Percentiles rank a stretch among this genome's conserved stretches.
These are phyloP conservation scores for Blastocystis sp. DNA, from an alignment of 352 stramenopile genomes.

Conservation along the genomic window DNA sequence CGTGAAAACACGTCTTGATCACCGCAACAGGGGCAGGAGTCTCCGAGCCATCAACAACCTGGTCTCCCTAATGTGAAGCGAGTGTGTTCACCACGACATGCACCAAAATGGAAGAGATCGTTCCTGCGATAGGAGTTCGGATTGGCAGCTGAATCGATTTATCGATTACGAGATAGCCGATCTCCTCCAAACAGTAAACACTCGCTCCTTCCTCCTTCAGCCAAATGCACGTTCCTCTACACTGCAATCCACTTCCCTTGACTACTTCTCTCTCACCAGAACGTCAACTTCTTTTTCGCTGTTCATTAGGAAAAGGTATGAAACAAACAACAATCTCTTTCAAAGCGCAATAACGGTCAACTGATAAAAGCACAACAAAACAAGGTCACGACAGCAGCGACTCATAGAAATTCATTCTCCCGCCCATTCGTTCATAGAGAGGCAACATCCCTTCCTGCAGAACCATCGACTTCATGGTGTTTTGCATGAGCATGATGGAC, in stretches of 20 bases:
- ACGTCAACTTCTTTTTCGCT: neutral
- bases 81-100: neutral
- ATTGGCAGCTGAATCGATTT: conserved; percentile 1
- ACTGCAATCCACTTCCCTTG: neutral
- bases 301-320: neutral
- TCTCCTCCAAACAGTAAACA: conserved; percentile 38
- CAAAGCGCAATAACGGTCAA: conserved; percentile 27
- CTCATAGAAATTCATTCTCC: conserved; percentile 36
- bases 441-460: conserved; percentile 37
- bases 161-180: conserved; percentile 8
- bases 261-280: neutral
- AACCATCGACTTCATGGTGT: conserved; percentile 60
- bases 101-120: neutral
- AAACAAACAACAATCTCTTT: conserved; percentile 37
- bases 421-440: conserved; percentile 48
- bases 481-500: conserved; percentile 52
- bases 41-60: conserved; percentile 11
- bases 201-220: conserved; percentile 16
- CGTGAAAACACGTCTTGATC: conserved; percentile 3
- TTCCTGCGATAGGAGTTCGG: conserved; percentile 18
- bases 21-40: neutral
- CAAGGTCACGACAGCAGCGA: conserved; percentile 6
- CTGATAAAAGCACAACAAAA: neutral
- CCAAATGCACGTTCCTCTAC: conserved; percentile 54
- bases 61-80: conserved; percentile 5